These are phyloP conservation scores for Flaveria floridana DNA, from an alignment of 140 eudicot genomes.

Conservation along the genomic window DNA sequence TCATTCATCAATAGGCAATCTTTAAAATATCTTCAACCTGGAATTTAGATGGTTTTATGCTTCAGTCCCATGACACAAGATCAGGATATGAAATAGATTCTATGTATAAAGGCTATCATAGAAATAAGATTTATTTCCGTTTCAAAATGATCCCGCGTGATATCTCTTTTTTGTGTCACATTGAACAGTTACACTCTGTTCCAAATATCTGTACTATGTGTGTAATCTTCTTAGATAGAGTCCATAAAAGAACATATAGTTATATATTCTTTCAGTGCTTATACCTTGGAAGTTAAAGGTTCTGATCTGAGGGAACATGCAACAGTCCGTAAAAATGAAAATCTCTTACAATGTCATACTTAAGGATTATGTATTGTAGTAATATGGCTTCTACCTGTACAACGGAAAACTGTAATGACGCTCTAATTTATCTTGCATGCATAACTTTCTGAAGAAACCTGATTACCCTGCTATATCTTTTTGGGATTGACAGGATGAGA, in stretches of 20 bases:
- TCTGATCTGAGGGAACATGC: neutral
- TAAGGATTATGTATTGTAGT: neutral
- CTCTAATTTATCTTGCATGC: neutral
- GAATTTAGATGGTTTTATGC: slow-evolving; percentile 6
- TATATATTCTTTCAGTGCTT: neutral
- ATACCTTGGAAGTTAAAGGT: neutral
- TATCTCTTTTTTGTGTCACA: neutral
- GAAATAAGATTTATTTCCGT: neutral
- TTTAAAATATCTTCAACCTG: slow-evolving; percentile 13
- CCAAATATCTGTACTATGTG: neutral
- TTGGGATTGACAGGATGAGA: slow-evolving; percentile 50
- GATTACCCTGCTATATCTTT: neutral
- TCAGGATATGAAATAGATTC: neutral
- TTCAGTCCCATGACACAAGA: neutral
- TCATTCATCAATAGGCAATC: slow-evolving; percentile 16
- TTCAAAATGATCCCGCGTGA: neutral
- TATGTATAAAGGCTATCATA: neutral
- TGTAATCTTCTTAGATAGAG: neutral
- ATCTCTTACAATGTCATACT: neutral
- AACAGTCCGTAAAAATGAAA: neutral
- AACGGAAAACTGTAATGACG: slow-evolving; percentile 1
- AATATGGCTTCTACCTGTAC: neutral
- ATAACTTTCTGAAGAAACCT: neutral
- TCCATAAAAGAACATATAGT: neutral
- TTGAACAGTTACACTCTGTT: neutral